Evolutionary conservation across 768 basidiomycete species (phyloP).

Genomic region (Suillus weaverae): DNA sequence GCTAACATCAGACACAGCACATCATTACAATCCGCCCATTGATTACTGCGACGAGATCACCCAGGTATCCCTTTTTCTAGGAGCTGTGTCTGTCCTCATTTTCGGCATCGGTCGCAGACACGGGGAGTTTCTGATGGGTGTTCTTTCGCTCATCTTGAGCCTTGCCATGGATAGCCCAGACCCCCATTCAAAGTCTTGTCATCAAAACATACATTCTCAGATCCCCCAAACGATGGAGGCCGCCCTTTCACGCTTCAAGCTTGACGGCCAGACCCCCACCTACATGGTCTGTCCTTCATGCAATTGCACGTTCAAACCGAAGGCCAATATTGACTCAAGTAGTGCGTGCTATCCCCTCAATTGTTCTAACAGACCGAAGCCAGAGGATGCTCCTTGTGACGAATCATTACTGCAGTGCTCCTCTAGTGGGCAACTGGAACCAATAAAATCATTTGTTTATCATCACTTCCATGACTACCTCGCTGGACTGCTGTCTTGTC

Average conservation of each 20-base stretch:
- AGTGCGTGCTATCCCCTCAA: too few relatives aligned
- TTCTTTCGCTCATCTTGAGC: conserved; percentile 16
- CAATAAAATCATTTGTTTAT: neutral
- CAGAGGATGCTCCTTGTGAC: neutral
- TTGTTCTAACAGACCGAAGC: conserved; percentile 6
- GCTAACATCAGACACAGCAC: too few relatives aligned
- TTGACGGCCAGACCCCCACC: conserved; percentile 14
- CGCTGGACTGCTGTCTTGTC: neutral
- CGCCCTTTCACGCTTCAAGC: conserved; percentile 13
- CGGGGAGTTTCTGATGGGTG: conserved; percentile 20
- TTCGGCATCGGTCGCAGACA: conserved; percentile 14
- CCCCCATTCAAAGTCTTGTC: neutral
- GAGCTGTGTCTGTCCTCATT: conserved; percentile 18
- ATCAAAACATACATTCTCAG: neutral
- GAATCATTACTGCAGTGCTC: neutral
- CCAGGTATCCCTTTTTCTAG: conserved; percentile 23
- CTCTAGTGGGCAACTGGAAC: neutral
- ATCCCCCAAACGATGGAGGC: neutral
- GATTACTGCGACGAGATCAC: neutral
- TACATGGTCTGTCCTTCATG: conserved; percentile 18
- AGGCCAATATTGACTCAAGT: too few relatives aligned
- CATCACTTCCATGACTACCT: neutral
- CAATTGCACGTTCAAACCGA: conserved; percentile 14
- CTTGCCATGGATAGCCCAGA: neutral
- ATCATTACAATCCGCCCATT: too few relatives aligned